Percentiles rank a stretch among this genome's conserved stretches.
Conservation (phyloP, 1,139 yeast genomes). For the Blastobotrys indianensis region DNA sequence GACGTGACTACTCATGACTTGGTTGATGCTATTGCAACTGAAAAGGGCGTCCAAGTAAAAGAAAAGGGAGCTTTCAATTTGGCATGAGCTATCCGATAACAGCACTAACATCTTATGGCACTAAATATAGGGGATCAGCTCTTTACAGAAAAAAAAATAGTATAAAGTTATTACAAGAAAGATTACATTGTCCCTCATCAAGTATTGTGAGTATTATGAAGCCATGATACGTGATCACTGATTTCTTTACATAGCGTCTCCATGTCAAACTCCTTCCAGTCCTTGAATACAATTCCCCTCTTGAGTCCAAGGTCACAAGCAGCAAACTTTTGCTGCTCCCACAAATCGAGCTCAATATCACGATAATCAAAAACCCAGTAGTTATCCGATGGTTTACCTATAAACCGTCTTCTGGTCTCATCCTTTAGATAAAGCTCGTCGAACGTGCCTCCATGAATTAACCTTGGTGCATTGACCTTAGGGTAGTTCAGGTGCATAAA, state of each 20-base stretch:
- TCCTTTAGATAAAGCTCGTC: constrained; percentile 38
- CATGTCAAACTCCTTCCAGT: constrained; percentile 42
- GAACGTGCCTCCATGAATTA: constrained; percentile 17
- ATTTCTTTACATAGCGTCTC: constrained; percentile 26
- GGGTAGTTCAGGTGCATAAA: constrained; percentile 66
- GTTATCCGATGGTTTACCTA: constrained; percentile 48
- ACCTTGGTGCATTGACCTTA: constrained; percentile 49
- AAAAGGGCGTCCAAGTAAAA: constrained; percentile 43
- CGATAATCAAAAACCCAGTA: constrained; percentile 26
- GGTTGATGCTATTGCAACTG: constrained; percentile 88
- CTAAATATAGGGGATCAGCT: neutral
- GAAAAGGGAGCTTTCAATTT: neutral
- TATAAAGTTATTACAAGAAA: neutral
- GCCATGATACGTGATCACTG: constrained; percentile 29
- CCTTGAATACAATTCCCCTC: constrained; percentile 40
- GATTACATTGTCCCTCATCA: constrained; percentile 2
- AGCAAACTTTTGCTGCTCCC: constrained; percentile 54
- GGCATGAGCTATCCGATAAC: no score
- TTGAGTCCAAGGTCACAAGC: constrained; percentile 43
- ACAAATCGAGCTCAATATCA: constrained; percentile 57
- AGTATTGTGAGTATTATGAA: constrained; percentile 19
- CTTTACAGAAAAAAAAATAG: neutral
- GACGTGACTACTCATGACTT: constrained; percentile 82
- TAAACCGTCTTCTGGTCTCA: constrained; percentile 47
- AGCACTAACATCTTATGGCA: no score